phyloP scores from a whole-genome alignment of 805 yeast species.

The Candida nemodendra region DNA sequence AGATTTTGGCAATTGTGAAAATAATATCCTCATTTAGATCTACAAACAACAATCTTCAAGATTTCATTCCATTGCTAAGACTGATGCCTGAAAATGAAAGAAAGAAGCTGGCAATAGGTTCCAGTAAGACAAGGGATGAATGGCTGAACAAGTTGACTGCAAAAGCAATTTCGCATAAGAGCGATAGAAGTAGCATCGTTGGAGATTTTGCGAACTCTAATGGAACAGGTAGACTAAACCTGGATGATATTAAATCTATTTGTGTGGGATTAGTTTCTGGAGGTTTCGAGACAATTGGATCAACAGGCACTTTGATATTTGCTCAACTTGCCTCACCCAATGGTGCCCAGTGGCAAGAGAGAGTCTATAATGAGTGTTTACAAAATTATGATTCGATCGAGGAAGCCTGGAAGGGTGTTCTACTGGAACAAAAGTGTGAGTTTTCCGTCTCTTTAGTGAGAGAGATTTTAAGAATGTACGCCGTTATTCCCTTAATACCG shows the following conservation, averaged over 20 bases:
- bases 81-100: slow-evolving; percentile 31
- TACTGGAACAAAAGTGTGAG: slow-evolving; percentile 20
- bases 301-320: slow-evolving; percentile 18
- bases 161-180: slow-evolving; percentile 21
- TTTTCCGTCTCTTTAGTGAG: slow-evolving; percentile 21
- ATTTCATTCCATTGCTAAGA: slow-evolving; percentile 36
- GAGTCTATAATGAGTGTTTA: slow-evolving; percentile 15
- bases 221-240: slow-evolving; percentile 19
- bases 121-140: slow-evolving; percentile 30
- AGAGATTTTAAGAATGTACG: slow-evolving; percentile 24
- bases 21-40: slow-evolving; percentile 34
- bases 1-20: slow-evolving; percentile 32
- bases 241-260: slow-evolving; percentile 22
- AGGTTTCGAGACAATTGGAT: slow-evolving; percentile 25
- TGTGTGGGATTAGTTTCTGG: slow-evolving; percentile 27
- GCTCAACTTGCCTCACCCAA: slow-evolving; percentile 15
- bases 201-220: slow-evolving; percentile 35
- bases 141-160: slow-evolving; percentile 32
- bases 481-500: slow-evolving; percentile 24
- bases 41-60: slow-evolving; percentile 38
- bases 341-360: slow-evolving; percentile 20
- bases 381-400: slow-evolving; percentile 16
- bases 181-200: slow-evolving; percentile 33
- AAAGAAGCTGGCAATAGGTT: slow-evolving; percentile 24
- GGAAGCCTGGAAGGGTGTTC: slow-evolving; percentile 17